Evolutionary conservation across 1,284 basidiomycete species (phyloP).

Genomic region (Trametes sp.): DNA sequence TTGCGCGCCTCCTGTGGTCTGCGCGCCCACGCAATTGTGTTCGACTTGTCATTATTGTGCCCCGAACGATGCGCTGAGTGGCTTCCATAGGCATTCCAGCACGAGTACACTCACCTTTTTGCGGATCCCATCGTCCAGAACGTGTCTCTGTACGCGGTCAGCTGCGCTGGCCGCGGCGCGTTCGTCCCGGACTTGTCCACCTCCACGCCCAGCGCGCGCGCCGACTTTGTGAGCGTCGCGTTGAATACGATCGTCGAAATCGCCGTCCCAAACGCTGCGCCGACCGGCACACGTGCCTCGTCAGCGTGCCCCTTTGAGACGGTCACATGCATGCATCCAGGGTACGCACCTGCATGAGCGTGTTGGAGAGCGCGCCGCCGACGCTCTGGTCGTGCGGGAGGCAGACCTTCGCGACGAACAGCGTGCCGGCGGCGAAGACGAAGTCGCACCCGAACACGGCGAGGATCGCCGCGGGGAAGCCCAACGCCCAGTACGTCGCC

Average conservation of each 20-base stretch:
- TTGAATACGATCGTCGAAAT: constrained; percentile 79
- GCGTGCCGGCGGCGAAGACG: constrained; percentile 75
- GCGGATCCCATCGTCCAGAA: constrained; percentile 75
- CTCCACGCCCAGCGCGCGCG: constrained; percentile 41
- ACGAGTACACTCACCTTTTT: no score
- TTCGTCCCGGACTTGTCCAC: constrained; percentile 41
- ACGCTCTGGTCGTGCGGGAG: constrained; percentile 80
- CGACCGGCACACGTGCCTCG: background rate
- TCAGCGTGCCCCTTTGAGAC: no score
- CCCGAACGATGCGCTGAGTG: no score
- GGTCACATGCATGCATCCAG: no score
- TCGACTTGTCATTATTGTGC: no score
- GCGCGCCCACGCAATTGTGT: no score
- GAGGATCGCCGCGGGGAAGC: constrained; percentile 80
- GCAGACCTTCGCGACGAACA: constrained; percentile 80
- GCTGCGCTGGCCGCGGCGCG: constrained; percentile 48
- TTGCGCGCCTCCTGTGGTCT: no score
- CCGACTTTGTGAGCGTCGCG: constrained; percentile 48
- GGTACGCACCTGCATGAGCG: constrained; percentile 83
- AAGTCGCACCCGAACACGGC: constrained; percentile 84
- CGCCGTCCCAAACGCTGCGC: constrained; percentile 70
- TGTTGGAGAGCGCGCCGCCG: constrained; percentile 79
- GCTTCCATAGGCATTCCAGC: no score
- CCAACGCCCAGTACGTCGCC: constrained; percentile 79
- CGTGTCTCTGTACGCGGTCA: constrained; percentile 66